Base-by-base conservation (phyloP, 192 early-diverging fungal genomes). In the Haplosporangium gracile region DNA sequence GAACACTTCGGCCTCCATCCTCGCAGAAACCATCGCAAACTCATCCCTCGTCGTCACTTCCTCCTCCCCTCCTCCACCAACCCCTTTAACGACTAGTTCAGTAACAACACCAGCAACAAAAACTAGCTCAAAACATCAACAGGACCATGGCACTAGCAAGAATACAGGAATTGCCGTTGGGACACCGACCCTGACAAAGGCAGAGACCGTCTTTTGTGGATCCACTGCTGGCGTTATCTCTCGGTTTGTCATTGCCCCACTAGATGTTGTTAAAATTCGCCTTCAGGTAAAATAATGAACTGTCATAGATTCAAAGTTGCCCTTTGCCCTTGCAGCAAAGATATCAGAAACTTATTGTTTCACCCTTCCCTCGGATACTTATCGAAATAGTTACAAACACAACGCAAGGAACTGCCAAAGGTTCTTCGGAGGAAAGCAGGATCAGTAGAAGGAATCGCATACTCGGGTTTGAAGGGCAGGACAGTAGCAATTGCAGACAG, bases 241-340 rank as follows among this genome's bases (percentile, higher is more conserved):
- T 45, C 93, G 98, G 22, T 94, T 97, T 63, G 90, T 97, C 2
- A 95, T 98, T 43, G 94, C 98, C 18, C 98, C 98, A 11, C 89
- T 99, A 5, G 98, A 99, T 74, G 97, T 99, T 9, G 93, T 98
- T 77, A 99, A 99, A 88, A 97, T 98, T 70, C 92, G 96, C 36
- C 91, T 96, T 38, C 95, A 94, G 76, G 83, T 94, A 77, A 75
- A 69, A 39, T 38, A 69, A 45, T 29, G 22, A 22, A 71, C 77
- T 0, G 5, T 24, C 40, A 53, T 40, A 2, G 60, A n/a, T 32
- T 43, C 10, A 63, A n/a, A n/a, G 39, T 15, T 65, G 26, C 15
- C 29, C 9, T 1, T 32, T 65, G 60, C 32, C 29, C 29, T 65
- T 65, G n/a, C 11, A 45, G 18, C 49, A 18, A 76, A 8, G 36